phyloP scores from a whole-genome alignment of 2,329 filamentous ascomycete genomes.

The Alternaria sp. region DNA sequence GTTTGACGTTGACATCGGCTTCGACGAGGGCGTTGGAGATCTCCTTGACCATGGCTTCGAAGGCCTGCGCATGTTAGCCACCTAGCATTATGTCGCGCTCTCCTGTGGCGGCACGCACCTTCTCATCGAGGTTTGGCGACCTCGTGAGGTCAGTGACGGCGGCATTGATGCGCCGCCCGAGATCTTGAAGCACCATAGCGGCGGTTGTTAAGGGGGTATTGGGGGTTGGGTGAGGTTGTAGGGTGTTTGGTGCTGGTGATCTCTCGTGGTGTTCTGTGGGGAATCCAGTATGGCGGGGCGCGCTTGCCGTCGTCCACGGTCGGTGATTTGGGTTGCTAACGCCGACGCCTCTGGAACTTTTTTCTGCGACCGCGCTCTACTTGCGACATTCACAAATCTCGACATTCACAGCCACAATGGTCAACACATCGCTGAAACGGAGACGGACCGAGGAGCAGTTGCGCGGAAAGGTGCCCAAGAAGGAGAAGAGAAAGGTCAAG shows the following conservation, averaged over 20 bases:
- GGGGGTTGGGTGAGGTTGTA: slow-evolving; percentile 4
- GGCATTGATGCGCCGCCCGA: slow-evolving; percentile 97
- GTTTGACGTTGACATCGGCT: slow-evolving; percentile 95
- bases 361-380: slow-evolving; percentile 23
- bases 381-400: slow-evolving; percentile 8
- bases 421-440: slow-evolving; percentile 58
- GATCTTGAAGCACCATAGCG: slow-evolving; percentile 95
- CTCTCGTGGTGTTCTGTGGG: slow-evolving; percentile 31
- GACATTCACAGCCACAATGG: slow-evolving; percentile 39
- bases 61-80: slow-evolving; percentile 70
- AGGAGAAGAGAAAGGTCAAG: slow-evolving; percentile 66
- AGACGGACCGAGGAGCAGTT: slow-evolving; percentile 68
- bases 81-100: slow-evolving; percentile 20
- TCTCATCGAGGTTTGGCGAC: slow-evolving; percentile 93
- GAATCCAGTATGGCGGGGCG: slow-evolving; percentile 25
- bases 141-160: slow-evolving; percentile 93
- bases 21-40: slow-evolving; percentile 95
- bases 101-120: slow-evolving; percentile 62
- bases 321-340: slow-evolving; percentile 26
- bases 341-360: slow-evolving; percentile 38
- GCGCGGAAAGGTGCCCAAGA: slow-evolving; percentile 61
- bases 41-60: slow-evolving; percentile 98
- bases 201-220: slow-evolving; percentile 25
- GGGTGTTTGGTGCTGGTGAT: slow-evolving; percentile 12
- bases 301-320: slow-evolving; percentile 35